Evolutionary conservation across 2,329 filamentous ascomycete genomes (phyloP), one percentile per base, ranked within the genome.

Genomic region (Cryphonectria naterciae): DNA sequence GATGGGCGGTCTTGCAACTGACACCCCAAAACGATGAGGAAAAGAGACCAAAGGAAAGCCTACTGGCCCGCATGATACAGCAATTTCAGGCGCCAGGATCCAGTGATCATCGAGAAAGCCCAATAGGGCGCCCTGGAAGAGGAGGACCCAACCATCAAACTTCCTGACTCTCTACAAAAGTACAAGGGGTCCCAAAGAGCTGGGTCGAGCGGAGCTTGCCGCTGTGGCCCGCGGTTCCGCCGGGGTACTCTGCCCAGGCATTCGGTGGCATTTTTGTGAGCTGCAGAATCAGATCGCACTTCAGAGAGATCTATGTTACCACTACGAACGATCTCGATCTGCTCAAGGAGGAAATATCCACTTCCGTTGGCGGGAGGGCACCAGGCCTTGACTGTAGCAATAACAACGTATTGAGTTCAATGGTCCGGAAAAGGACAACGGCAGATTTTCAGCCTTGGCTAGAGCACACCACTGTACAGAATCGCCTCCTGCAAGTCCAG

Each of bases 161-260:
- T 28, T 65, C 35, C 61, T 64, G 37, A 43, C 61, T 64, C 61
- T 64, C n/a, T 39, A 43, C 39, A 46, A 25, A 37, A 28, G 37
- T 43, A 37, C 32, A n/a, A 71, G 70, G 43, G 64, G 62, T 68
- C 71, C 71, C 71, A 65, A 43, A 56, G 63, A 60, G 61, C 67
- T 68, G 68, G 71, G 65, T 72, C 66, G 19, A 56, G 71, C 68
- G 68, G 71, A 68, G 65, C 65, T 32, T 54, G 62, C 62, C 68
- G 68, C 67, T 39, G 66, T 68, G 66, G 56, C 52, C 52, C 66
- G 19, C n/a, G 39, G 22, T 28, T 32, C n/a, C 43, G 22, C 35
- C n/a, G 41, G 64, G 65, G 35, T 19, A 4, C 46, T 39, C n/a
- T 28, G 17, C n/a, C 35, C 46, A 49, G 32, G 25, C 5, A 46